Conservation (phyloP, 495 filamentous ascomycete genomes). For the Pyronema domesticum region DNA sequence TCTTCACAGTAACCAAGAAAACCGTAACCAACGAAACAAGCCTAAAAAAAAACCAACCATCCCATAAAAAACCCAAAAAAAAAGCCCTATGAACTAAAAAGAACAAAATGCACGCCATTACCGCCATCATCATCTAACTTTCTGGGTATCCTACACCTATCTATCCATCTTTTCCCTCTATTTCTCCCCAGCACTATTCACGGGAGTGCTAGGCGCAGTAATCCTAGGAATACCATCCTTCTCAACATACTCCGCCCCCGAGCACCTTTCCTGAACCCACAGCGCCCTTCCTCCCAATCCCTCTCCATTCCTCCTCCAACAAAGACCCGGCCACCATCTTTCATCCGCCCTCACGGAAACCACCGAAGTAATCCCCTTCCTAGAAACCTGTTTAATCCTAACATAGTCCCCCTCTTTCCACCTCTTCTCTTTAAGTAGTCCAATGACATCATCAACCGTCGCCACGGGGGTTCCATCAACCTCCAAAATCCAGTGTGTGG, state of each 20-base stretch:
- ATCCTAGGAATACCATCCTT: too few relatives aligned
- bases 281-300: neutral
- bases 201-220: too few relatives aligned
- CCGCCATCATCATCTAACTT: too few relatives aligned
- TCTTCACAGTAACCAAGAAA: too few relatives aligned
- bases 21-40: too few relatives aligned
- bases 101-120: too few relatives aligned
- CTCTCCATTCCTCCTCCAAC: conserved; percentile 16
- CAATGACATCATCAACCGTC: conserved; percentile 16
- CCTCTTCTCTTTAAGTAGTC: conserved; percentile 16
- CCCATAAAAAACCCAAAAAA: too few relatives aligned
- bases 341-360: conserved; percentile 22
- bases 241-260: conserved; percentile 18
- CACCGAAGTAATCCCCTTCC: conserved; percentile 22
- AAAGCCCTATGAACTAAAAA: too few relatives aligned
- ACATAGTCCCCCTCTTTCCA: conserved; percentile 24
- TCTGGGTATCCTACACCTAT: too few relatives aligned
- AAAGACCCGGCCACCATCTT: conserved; percentile 20
- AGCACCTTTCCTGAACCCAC: conserved; percentile 18
- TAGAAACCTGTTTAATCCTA: conserved; percentile 20
- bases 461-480: conserved; percentile 17
- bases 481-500: conserved; percentile 24
- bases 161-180: too few relatives aligned
- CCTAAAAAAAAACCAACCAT: too few relatives aligned
- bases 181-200: too few relatives aligned